phyloP scores from a whole-genome alignment of 768 basidiomycete genomes.

The Austroboletus eburneus region DNA sequence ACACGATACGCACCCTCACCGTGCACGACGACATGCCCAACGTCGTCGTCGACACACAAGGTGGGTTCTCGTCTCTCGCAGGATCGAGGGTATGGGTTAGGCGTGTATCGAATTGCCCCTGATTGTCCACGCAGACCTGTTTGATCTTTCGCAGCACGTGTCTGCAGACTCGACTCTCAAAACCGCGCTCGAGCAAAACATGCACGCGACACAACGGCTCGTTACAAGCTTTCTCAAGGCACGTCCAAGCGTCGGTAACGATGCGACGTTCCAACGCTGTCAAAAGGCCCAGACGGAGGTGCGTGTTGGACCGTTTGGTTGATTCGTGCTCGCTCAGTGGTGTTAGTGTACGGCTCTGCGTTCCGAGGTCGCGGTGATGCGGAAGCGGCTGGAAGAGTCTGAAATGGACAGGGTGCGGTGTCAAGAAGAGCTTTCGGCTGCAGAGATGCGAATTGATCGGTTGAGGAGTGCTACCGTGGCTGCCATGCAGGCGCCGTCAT shows the following conservation, averaged over 20 bases:
- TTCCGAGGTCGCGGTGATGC: conserved; percentile 53
- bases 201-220: conserved; percentile 55
- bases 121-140: conserved; percentile 21
- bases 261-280: conserved; percentile 41
- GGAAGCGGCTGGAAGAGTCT: conserved; percentile 46
- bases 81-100: neutral
- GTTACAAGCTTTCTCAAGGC: conserved; percentile 52
- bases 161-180: conserved; percentile 30
- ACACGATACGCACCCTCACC: conserved; percentile 59
- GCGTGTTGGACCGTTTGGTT: conserved; percentile 15
- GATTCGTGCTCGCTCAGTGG: conserved; percentile 7
- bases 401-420: conserved; percentile 47
- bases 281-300: conserved; percentile 62
- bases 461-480: conserved; percentile 50
- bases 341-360: conserved; percentile 53
- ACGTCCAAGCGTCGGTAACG: conserved; percentile 31
- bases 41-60: conserved; percentile 39
- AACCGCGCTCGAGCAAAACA: conserved; percentile 49
- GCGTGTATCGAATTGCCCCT: neutral
- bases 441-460: conserved; percentile 63
- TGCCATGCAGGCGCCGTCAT: conserved; percentile 40
- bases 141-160: conserved; percentile 32
- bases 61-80: conserved; percentile 22
- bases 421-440: conserved; percentile 46
- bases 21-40: conserved; percentile 47